These are phyloP conservation scores for Silene latifolia DNA, from an alignment of 148 eudicot genomes.

Conservation along the genomic window DNA sequence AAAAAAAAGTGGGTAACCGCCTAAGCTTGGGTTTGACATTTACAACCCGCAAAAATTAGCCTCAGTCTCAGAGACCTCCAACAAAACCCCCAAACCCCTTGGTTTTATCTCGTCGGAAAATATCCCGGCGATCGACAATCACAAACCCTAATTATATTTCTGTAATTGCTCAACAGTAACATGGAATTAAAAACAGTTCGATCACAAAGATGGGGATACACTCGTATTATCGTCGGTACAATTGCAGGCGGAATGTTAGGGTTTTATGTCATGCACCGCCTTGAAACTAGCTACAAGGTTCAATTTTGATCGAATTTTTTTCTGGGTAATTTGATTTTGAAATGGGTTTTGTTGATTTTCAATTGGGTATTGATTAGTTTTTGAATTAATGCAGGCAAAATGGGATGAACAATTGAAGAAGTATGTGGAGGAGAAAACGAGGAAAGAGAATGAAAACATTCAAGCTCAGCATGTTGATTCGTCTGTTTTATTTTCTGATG, in stretches of 20 bases:
- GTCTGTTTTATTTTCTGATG: slow-evolving; percentile 12
- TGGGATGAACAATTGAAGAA: slow-evolving; percentile 52
- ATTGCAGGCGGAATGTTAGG: slow-evolving; percentile 44
- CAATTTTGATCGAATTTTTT: neutral
- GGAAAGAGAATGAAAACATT: slow-evolving; percentile 19
- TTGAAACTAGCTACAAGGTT: slow-evolving; percentile 49
- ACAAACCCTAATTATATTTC: neutral
- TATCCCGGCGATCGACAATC: neutral
- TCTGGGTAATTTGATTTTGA: neutral
- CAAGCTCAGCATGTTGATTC: slow-evolving; percentile 25
- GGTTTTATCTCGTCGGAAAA: neutral
- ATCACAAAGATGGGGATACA: slow-evolving; percentile 45
- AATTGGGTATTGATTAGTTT: neutral
- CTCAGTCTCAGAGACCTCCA: neutral
- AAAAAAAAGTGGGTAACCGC: no score
- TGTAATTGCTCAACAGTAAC: neutral
- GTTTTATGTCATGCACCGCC: slow-evolving; percentile 52
- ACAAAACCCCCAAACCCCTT: neutral
- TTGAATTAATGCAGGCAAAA: slow-evolving; percentile 31
- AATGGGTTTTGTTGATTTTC: neutral
- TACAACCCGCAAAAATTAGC: no score
- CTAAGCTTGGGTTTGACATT: no score
- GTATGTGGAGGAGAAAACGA: slow-evolving; percentile 40
- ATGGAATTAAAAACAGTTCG: slow-evolving; percentile 29
- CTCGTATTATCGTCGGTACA: slow-evolving; percentile 47